Conservation (phyloP, 1,139 yeast genomes). For the Candida tunisiensis region DNA sequence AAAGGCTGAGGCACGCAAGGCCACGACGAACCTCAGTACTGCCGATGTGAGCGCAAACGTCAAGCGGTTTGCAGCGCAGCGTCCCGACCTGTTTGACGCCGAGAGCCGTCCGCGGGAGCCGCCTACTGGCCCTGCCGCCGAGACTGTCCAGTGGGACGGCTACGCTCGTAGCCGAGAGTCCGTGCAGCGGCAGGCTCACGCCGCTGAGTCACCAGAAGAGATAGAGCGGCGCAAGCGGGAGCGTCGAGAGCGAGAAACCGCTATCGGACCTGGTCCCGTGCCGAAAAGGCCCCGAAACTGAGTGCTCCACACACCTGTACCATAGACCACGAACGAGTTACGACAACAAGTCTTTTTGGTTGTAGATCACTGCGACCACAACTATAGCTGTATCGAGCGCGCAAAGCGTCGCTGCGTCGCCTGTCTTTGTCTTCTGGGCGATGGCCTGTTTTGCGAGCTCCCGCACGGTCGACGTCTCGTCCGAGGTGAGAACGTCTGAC, state of each 20-base stretch:
- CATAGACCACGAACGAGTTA: too few relatives aligned
- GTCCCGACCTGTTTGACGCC: constrained; percentile 10
- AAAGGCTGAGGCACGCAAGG: constrained; percentile 39
- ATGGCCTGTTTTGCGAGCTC: constrained; percentile 21
- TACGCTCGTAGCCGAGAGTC: constrained; percentile 8
- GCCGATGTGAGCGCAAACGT: constrained; percentile 65
- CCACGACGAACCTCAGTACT: constrained; percentile 44
- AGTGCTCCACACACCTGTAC: too few relatives aligned
- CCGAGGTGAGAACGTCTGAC: constrained; percentile 20
- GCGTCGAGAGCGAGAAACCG: too few relatives aligned
- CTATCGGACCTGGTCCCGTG: too few relatives aligned
- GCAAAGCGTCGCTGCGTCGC: too few relatives aligned
- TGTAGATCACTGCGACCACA: too few relatives aligned
- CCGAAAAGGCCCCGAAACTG: too few relatives aligned
- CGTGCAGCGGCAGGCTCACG: background rate
- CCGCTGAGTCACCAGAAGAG: background rate
- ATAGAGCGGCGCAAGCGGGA: too few relatives aligned
- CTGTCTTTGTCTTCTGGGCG: too few relatives aligned
- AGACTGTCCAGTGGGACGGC: constrained; percentile 13
- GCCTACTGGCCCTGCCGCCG: constrained; percentile 4
- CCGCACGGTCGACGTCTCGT: constrained; percentile 24
- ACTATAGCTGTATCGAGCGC: background rate
- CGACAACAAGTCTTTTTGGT: too few relatives aligned
- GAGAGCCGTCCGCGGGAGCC: constrained; percentile 4
- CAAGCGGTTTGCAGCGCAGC: constrained; percentile 34